A percentile compares a stretch with the other conserved stretches of the same genome.
These are phyloP conservation scores for Aspergillus novoparasiticus DNA, from an alignment of 2,329 filamentous ascomycete genomes.

Conservation along the genomic window DNA sequence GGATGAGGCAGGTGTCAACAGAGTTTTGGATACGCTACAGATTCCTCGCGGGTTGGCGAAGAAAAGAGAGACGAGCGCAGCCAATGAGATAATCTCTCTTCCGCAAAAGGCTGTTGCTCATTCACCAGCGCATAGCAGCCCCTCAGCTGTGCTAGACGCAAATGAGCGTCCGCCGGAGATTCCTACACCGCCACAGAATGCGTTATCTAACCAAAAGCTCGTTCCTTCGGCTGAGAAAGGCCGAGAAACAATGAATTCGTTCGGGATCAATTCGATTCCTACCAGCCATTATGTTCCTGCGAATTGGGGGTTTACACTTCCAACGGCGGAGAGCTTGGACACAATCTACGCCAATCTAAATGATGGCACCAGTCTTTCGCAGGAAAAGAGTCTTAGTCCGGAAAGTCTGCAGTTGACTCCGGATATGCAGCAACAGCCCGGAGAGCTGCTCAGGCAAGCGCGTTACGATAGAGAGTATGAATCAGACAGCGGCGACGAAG, in stretches of 20 bases:
- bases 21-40: slow-evolving; percentile 41
- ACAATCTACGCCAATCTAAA: slow-evolving; percentile 38
- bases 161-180: slow-evolving; percentile 7
- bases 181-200: slow-evolving; percentile 18
- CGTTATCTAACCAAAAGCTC: slow-evolving; percentile 13
- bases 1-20: slow-evolving; percentile 41
- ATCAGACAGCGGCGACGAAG: slow-evolving; percentile 40
- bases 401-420: slow-evolving; percentile 30
- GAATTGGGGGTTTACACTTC: slow-evolving; percentile 39
- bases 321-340: slow-evolving; percentile 40
- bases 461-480: slow-evolving; percentile 29
- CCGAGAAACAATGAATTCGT: slow-evolving; percentile 23
- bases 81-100: background rate
- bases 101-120: background rate
- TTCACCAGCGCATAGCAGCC: slow-evolving; percentile 19
- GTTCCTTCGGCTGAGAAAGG: slow-evolving; percentile 17
- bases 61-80: slow-evolving; percentile 4
- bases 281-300: slow-evolving; percentile 28
- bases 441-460: slow-evolving; percentile 23
- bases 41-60: slow-evolving; percentile 31
- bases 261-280: slow-evolving; percentile 24
- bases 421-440: slow-evolving; percentile 31
- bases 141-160: slow-evolving; percentile 7
- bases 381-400: slow-evolving; percentile 28
- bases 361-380: slow-evolving; percentile 17